Conservation (phyloP, 306 rosid genomes). For the Rosa multiflora region DNA sequence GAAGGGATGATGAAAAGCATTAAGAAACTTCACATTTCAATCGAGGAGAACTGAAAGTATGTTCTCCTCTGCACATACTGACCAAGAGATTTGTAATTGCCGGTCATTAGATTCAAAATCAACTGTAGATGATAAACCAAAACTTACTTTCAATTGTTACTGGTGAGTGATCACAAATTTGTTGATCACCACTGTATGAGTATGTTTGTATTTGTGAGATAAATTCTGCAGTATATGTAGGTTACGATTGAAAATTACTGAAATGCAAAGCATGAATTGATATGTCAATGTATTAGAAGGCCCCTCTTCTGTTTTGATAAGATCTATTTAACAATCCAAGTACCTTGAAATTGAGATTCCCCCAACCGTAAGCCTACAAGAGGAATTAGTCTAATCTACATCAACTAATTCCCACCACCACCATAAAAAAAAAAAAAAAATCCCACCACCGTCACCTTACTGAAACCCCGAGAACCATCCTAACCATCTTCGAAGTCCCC, state of each 20-base stretch:
- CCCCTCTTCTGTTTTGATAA: not conserved
- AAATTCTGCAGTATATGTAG: not conserved
- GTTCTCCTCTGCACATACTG: not conserved
- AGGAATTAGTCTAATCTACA: not conserved
- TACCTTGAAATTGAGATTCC: not conserved
- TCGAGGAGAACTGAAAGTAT: not conserved
- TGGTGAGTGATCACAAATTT: not conserved
- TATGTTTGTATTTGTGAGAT: not conserved
- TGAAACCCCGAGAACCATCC: not conserved
- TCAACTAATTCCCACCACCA: not conserved
- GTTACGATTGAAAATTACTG: not conserved
- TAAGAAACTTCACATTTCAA: not conserved
- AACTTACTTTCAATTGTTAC: not conserved
- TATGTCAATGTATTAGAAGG: not conserved
- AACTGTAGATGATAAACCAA: not conserved
- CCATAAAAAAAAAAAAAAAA: too few species aligned
- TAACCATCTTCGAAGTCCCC: not conserved
- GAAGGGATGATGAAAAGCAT: constrained; percentile 37
- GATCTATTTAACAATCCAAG: not conserved
- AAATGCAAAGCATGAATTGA: not conserved
- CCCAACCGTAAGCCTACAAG: not conserved
- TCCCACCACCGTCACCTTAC: not conserved
- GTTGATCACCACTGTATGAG: not conserved
- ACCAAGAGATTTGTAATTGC: not conserved
- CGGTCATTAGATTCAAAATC: not conserved